Conservation (phyloP, 768 basidiomycete genomes). For the Gloeostereum incarnatum region DNA sequence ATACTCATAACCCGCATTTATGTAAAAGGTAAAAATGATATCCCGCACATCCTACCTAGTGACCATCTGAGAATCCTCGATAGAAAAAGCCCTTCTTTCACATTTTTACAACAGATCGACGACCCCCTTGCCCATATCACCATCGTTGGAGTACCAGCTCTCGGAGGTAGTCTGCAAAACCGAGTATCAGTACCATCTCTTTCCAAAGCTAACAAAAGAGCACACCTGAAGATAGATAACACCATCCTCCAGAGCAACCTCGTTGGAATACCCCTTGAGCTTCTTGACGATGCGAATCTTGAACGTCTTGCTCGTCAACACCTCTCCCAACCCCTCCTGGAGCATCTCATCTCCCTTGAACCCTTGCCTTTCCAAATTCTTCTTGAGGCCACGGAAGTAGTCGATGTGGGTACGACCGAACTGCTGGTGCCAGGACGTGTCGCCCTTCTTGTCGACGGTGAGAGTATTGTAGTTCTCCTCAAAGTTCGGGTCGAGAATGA, state of each 20-base stretch:
- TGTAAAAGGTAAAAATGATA: no score
- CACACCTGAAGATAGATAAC: slow-evolving; percentile 25
- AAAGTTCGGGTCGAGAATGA: slow-evolving; percentile 28
- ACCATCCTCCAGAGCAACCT: slow-evolving; percentile 25
- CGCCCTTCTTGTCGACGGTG: slow-evolving; percentile 11
- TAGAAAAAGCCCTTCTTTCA: no score
- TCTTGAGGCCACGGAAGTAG: slow-evolving; percentile 24
- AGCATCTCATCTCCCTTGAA: slow-evolving; percentile 29
- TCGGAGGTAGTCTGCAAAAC: slow-evolving; percentile 14
- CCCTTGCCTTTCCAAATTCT: slow-evolving; percentile 20
- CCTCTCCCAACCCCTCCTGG: slow-evolving; percentile 29
- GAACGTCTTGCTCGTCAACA: slow-evolving; percentile 24
- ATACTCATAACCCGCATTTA: no score
- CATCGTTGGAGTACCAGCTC: slow-evolving; percentile 16
- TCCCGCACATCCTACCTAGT: no score
- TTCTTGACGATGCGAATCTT: slow-evolving; percentile 25
- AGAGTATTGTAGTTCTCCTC: slow-evolving; percentile 20
- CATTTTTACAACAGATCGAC: slow-evolving; percentile 17
- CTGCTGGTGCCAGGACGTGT: slow-evolving; percentile 17
- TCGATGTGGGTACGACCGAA: slow-evolving; percentile 17
- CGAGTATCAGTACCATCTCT: no score
- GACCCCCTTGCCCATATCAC: slow-evolving; percentile 14
- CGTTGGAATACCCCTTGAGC: slow-evolving; percentile 16
- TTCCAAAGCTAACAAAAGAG: not conserved
- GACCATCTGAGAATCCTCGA: no score